phyloP scores from a whole-genome alignment of 768 basidiomycete species.

The Psilocybe cyanescens region DNA sequence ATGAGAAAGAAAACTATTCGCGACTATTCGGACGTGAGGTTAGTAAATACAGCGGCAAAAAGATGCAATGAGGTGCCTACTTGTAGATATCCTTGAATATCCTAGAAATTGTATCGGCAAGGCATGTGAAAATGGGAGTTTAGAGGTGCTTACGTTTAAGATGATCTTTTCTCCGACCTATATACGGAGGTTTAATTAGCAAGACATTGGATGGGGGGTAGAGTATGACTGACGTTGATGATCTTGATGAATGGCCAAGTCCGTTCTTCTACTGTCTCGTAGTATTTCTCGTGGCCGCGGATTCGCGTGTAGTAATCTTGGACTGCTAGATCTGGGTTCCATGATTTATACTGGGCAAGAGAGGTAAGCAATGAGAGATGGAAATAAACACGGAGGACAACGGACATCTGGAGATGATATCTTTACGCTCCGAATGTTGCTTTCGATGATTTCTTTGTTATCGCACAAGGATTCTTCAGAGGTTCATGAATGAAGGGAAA shows the following conservation, averaged over 20 bases:
- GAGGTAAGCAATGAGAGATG: conserved; percentile 5
- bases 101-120: conserved; percentile 38
- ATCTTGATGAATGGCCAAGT: conserved; percentile 95
- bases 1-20: conserved; percentile 97
- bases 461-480: conserved; percentile 85
- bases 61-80: conserved; percentile 36
- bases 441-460: conserved; percentile 89
- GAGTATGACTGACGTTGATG: conserved; percentile 65
- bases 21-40: conserved; percentile 51
- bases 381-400: conserved; percentile 16
- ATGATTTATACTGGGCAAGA: conserved; percentile 75
- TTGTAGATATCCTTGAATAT: conserved; percentile 89
- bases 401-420: conserved; percentile 96
- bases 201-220: conserved; percentile 10
- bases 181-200: neutral
- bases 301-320: conserved; percentile 93
- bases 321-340: conserved; percentile 92
- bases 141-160: conserved; percentile 69
- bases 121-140: neutral
- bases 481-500: neutral
- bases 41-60: neutral
- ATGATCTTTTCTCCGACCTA: conserved; percentile 96
- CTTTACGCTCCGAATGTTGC: conserved; percentile 95
- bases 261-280: conserved; percentile 90
- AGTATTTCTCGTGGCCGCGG: conserved; percentile 80